phyloP scores from a whole-genome alignment of 225 moss, liverwort and hornwort species.

The Neckera pumila region DNA sequence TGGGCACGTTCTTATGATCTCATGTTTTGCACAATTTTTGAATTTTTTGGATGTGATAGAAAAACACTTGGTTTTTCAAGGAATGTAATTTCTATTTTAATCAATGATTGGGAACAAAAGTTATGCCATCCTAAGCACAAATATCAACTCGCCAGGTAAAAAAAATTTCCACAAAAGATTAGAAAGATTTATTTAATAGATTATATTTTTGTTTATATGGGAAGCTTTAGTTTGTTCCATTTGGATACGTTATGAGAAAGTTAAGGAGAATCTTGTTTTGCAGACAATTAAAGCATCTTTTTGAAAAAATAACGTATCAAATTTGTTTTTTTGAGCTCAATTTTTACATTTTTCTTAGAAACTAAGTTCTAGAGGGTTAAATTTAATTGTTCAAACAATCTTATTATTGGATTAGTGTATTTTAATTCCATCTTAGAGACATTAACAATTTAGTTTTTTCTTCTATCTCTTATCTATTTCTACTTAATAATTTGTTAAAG shows the following conservation, averaged over 20 bases:
- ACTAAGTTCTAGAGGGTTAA: rapidly evolving
- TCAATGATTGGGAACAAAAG: rapidly evolving
- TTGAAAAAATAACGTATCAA: rapidly evolving
- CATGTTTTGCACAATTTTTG: too few relatives aligned
- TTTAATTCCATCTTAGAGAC: not conserved
- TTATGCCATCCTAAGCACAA: not conserved
- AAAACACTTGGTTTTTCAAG: too few relatives aligned
- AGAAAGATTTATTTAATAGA: too few relatives aligned
- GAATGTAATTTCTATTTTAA: too few relatives aligned
- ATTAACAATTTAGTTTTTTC: not conserved
- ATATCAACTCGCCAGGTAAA: rapidly evolving
- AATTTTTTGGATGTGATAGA: too few relatives aligned
- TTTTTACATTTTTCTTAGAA: not conserved
- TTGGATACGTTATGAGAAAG: not conserved
- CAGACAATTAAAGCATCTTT: rapidly evolving
- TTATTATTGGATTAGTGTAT: not conserved
- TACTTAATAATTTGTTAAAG: not conserved
- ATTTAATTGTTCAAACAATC: rapidly evolving
- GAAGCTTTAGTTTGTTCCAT: not conserved
- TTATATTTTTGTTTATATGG: not conserved
- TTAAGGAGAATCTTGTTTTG: not conserved
- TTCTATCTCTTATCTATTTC: not conserved
- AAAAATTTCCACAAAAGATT: too few relatives aligned
- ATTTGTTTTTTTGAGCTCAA: not conserved
- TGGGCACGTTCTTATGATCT: too few relatives aligned